These are phyloP conservation scores for Buddleja alternifolia DNA, from an alignment of 257 asterid genomes.

Conservation along the genomic window DNA sequence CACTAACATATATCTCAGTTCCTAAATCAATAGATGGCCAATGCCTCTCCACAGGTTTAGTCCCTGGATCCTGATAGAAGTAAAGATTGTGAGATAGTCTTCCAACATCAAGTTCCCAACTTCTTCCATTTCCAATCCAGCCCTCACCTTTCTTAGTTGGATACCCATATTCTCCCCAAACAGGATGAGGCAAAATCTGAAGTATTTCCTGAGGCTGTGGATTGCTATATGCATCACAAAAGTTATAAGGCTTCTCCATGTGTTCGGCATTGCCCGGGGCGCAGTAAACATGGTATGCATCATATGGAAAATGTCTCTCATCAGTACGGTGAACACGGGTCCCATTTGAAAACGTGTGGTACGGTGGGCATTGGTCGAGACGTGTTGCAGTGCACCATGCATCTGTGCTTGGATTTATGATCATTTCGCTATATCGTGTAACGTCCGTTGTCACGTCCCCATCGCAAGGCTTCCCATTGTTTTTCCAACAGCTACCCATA, in stretches of 20 bases:
- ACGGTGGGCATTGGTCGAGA: constrained; percentile 44
- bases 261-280: constrained; percentile 49
- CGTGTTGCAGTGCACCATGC: constrained; percentile 42
- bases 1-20: constrained; percentile 46
- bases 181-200: constrained; percentile 56
- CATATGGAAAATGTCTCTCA: constrained; percentile 39
- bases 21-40: constrained; percentile 56
- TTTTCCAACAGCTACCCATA: constrained; percentile 46
- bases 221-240: constrained; percentile 53
- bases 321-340: constrained; percentile 44
- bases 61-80: constrained; percentile 63
- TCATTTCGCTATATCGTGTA: constrained; percentile 56
- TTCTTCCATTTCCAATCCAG: constrained; percentile 54
- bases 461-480: constrained; percentile 51
- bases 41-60: constrained; percentile 45
- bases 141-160: constrained; percentile 54
- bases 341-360: constrained; percentile 50
- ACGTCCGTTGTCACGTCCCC: constrained; percentile 59
- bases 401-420: constrained; percentile 42
- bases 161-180: constrained; percentile 56
- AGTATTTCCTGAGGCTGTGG: constrained; percentile 62
- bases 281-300: constrained; percentile 55
- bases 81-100: constrained; percentile 50
- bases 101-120: constrained; percentile 65
- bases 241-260: constrained; percentile 36